Conservation (phyloP, 73 alveolate genomes). For the Durusdinium trenchii region DNA sequence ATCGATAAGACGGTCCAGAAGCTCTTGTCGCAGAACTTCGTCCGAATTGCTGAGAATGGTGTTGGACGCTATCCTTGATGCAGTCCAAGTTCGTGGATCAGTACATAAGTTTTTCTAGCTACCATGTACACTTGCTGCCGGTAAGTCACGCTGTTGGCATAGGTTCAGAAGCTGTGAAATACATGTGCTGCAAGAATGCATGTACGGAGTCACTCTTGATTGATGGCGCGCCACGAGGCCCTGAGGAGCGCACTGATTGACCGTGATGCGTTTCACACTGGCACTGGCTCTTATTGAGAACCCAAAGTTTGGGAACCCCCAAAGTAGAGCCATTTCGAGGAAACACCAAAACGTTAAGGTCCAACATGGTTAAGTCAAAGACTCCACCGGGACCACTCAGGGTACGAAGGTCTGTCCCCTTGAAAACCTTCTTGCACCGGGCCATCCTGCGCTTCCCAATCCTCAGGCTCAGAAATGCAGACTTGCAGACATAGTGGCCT, state of each 20-base stretch:
- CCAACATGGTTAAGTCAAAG: background rate
- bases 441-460: background rate
- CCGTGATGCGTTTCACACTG: background rate
- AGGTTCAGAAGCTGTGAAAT: background rate
- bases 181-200: slow-evolving; percentile 1
- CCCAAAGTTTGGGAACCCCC: background rate
- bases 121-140: background rate
- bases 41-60: background rate
- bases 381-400: background rate
- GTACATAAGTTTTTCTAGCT: background rate
- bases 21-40: slow-evolving; percentile 18
- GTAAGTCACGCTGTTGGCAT: slow-evolving; percentile 26
- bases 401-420: slow-evolving; percentile 9
- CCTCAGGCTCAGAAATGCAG: background rate
- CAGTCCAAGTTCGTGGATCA: too few relatives aligned
- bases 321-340: background rate
- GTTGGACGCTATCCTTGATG: background rate
- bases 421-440: background rate
- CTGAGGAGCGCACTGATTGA: background rate
- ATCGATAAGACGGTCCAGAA: background rate
- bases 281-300: background rate
- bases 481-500: slow-evolving; percentile 11
- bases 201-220: background rate
- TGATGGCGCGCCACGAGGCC: background rate
- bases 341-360: background rate